These are phyloP conservation scores for Colletotrichum sp. DNA, from an alignment of 2,329 filamentous ascomycete species.

Conservation along the genomic window DNA sequence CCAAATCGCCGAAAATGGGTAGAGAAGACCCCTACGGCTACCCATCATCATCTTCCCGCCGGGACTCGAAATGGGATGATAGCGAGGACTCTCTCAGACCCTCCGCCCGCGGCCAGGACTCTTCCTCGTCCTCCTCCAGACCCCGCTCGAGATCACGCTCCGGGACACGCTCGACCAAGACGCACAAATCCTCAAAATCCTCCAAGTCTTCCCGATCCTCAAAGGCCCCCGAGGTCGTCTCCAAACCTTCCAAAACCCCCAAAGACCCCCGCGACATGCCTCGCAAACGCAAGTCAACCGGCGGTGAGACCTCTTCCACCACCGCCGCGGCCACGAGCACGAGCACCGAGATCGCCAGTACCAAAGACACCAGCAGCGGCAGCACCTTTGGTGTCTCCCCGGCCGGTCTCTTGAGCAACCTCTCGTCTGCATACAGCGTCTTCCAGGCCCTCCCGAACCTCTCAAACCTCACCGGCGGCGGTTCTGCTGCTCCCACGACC, in stretches of 20 bases:
- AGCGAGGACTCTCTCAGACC: conserved; percentile 10
- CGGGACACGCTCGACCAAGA: background rate
- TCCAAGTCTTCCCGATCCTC: background rate
- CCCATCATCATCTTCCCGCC: background rate
- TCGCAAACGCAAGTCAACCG: conserved; percentile 7
- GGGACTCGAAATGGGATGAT: conserved; percentile 9
- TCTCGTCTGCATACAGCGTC: conserved; percentile 6
- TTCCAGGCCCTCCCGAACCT: conserved; percentile 10
- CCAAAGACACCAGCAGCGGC: background rate
- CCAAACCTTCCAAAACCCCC: background rate
- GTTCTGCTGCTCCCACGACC: background rate
- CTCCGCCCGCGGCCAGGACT: background rate
- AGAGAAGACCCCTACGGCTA: background rate
- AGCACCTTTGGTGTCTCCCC: background rate
- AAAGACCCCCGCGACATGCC: background rate
- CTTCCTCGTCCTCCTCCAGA: background rate
- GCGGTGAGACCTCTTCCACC: background rate
- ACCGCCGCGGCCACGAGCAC: background rate
- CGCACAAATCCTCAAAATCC: background rate
- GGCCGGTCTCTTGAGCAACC: conserved; percentile 1
- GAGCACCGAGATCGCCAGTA: background rate
- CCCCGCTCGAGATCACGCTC: conserved; percentile 7
- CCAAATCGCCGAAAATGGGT: background rate
- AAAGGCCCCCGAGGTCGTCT: background rate
- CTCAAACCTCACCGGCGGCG: background rate